Base-by-base conservation (phyloP, 1,139 yeast genomes). In the Wickerhamomyces sp. region DNA sequence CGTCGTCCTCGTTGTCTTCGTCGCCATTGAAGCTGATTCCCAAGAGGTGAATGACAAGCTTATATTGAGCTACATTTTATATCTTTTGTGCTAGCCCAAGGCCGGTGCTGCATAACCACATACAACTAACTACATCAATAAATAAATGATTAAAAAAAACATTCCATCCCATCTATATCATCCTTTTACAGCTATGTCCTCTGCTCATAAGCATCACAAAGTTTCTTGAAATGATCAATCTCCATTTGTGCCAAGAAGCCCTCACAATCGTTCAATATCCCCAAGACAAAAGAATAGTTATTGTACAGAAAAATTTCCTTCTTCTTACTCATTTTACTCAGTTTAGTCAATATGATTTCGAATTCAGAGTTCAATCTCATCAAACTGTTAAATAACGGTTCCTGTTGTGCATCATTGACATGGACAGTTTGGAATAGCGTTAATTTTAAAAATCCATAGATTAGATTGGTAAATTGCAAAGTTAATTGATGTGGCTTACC, bases 291-390 rank as follows among this genome's bases (percentile, higher is more conserved):
- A 35, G 71, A 72, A 56, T 85, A 89, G 53, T 91, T 91, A 46
- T 82, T 82, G 53, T 76, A 82, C 38, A 89, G 64, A 54, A 89
- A 87, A 30, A 75, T 62, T 50, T 85, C 95, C 37, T 78, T 72
- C 34, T 77, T 75, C 23, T 66, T 62, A 13, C 72, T 62, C 42
- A 67, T 65, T 36, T 66, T 67, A 42, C 82, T 72, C 36, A 84
- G 59, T 49, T 82, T 87, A 2, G 94, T 84, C 53, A 91, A 59
- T 2, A 78, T 70, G 21, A 75, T 75, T 55, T 91, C 97, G 55
- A 78, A 89, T 44, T 85, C 96, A 49, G 77, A 78, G 34, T 89
- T 63, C 28, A 91, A 61, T 38, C 96, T 67, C 8, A 67, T 66
- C 4, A 89, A 69, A 2, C 91, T 79, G 39, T 73, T 75, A 29